Base-by-base conservation (phyloP, 208 protist species). In the Leishmania tarentolae region DNA sequence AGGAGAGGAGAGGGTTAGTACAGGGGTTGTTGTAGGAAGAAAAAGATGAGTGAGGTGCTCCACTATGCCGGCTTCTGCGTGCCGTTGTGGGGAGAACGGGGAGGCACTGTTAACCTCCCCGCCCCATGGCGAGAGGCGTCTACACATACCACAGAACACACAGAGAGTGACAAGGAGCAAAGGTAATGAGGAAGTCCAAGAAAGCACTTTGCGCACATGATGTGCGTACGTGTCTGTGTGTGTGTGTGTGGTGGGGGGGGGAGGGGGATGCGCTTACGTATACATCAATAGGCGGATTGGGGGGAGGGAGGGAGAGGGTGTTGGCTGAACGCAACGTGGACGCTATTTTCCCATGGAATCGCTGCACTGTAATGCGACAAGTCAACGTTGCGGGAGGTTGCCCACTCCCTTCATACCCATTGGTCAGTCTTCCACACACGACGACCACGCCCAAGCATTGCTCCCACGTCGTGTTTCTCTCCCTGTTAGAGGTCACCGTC, bases 401-500 rank as follows among this genome's bases (percentile, higher is more conserved):
- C 28, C 44, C 28, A 0, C 42, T 13, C 28, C 11, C 21, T 50
- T 50, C 46, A 15, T 44, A 9, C n/a, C n/a, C 19, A 35, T 35
- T 31, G 4, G 4, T 28, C 42, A 50, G 42, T 50, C 44, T 6
- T 6, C 69, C 37, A 44, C 37, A 53, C 42, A 35, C 24, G 44
- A 57, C 21, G n/a, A 40, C 40, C 8, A 24, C 28, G 15, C 19
- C 40, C 40, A 21, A 46, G 17, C 66, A n/a, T 47, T 42, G 66
- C 2, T 31, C 66, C n/a, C 40, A 44, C 15, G 3, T n/a, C 9
- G 19, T 42, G 15, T 28, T 13, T 5, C n/a, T 46, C n/a, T 28
- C 8, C 31, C 53, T 50, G 24, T 82, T 61, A 91, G 15, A 88
- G 61, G 44, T 91, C 88, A 1, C 69, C 78, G 11, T 76, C 71